phyloP scores from a whole-genome alignment of 495 filamentous ascomycete genomes.

The Penicillium herquei region DNA sequence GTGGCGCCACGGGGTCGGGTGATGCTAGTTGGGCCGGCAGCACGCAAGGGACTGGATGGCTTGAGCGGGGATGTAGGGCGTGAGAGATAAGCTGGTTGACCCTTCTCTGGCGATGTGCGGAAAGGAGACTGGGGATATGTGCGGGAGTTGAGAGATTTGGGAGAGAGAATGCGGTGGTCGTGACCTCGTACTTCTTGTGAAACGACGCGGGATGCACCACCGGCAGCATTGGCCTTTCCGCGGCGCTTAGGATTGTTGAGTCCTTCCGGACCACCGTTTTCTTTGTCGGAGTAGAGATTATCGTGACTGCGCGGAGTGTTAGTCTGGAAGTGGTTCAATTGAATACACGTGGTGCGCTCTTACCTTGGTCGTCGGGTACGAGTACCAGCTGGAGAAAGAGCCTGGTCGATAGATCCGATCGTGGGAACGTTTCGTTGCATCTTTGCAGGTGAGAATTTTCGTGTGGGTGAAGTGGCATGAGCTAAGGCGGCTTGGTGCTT shows the following conservation, averaged over 20 bases:
- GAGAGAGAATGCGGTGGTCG: conserved; percentile 67
- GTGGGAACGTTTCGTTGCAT: conserved; percentile 25
- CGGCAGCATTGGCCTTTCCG: conserved; percentile 34
- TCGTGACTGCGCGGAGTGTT: conserved; percentile 51
- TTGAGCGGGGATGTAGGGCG: conserved; percentile 56
- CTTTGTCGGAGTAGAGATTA: conserved; percentile 69
- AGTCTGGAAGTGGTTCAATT: conserved; percentile 5
- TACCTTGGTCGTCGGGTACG: conserved; percentile 65
- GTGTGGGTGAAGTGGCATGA: conserved; percentile 24
- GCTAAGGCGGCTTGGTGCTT: conserved; percentile 44
- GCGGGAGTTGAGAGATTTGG: conserved; percentile 76
- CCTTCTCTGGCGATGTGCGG: conserved; percentile 41
- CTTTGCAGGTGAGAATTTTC: conserved; percentile 34
- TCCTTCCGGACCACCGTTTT: conserved; percentile 57
- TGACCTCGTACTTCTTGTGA: conserved; percentile 47
- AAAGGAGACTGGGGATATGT: conserved; percentile 61
- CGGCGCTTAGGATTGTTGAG: conserved; percentile 63
- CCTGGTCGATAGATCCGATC: conserved; percentile 29
- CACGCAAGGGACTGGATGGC: conserved; percentile 50
- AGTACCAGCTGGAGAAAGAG: conserved; percentile 30
- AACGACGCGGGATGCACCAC: conserved; percentile 46
- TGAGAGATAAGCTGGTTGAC: conserved; percentile 49
- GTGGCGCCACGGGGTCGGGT: conserved; percentile 34
- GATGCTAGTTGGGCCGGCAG: conserved; percentile 26
- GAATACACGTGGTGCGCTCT: conserved; percentile 6